phyloP scores from a whole-genome alignment of 192 early-diverging fungal genomes.

The Coemansia sp. region DNA sequence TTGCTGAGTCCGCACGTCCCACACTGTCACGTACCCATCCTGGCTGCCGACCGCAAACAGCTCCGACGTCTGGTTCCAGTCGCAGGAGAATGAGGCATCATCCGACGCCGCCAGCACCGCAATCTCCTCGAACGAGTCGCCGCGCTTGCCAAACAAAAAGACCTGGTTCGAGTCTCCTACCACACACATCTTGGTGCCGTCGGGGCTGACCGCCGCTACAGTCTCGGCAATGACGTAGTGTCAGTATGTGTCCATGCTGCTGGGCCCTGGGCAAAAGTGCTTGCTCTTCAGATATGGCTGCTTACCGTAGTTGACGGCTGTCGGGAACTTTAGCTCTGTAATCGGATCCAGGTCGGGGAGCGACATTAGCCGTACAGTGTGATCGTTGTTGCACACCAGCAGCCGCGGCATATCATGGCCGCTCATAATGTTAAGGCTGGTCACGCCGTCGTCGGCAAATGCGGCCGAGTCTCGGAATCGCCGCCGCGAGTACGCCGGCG shows the following conservation, averaged over 20 bases:
- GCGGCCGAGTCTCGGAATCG: slow-evolving; percentile 46
- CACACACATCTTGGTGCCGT: slow-evolving; percentile 84
- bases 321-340: slow-evolving; percentile 72
- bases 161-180: slow-evolving; percentile 88
- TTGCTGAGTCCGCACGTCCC: slow-evolving; percentile 78
- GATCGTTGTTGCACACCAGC: slow-evolving; percentile 90
- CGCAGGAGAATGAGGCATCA: slow-evolving; percentile 89
- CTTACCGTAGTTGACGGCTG: slow-evolving; percentile 81
- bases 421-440: slow-evolving; percentile 63
- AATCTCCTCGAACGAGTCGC: slow-evolving; percentile 62
- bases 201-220: slow-evolving; percentile 77
- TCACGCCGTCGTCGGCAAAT: slow-evolving; percentile 68
- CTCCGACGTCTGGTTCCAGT: slow-evolving; percentile 89
- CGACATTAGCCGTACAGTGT: slow-evolving; percentile 83
- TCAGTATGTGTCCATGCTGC: not conserved
- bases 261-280: no score
- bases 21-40: slow-evolving; percentile 87
- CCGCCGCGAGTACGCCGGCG: slow-evolving; percentile 11
- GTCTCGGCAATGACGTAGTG: not conserved
- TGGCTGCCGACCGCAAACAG: slow-evolving; percentile 95
- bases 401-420: slow-evolving; percentile 56
- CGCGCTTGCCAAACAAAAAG: slow-evolving; percentile 74
- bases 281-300: no score
- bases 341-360: slow-evolving; percentile 73
- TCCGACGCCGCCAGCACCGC: slow-evolving; percentile 66